These are phyloP conservation scores for Monilinia vaccinii-corymbosi DNA, from an alignment of 2,329 filamentous ascomycete genomes.

Conservation along the genomic window DNA sequence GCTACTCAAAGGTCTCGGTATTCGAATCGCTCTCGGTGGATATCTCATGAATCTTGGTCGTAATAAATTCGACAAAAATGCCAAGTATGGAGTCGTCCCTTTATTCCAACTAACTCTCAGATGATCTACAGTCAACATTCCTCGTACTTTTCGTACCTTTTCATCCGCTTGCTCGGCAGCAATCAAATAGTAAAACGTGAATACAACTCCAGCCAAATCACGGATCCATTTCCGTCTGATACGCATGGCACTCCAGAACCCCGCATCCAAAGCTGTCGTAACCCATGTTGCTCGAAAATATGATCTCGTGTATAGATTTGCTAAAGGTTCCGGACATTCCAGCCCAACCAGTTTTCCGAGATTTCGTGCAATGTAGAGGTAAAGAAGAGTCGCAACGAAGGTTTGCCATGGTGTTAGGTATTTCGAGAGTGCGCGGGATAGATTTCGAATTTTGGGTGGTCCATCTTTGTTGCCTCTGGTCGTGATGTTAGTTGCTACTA, in stretches of 20 bases:
- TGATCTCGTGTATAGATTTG: constrained; percentile 83
- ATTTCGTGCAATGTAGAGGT: constrained; percentile 85
- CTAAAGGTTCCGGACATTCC: constrained; percentile 85
- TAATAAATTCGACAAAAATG: constrained; percentile 60
- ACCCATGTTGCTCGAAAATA: constrained; percentile 98
- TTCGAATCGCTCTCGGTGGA: constrained; percentile 72
- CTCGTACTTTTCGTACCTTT: constrained; percentile 86
- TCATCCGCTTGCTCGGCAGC: constrained; percentile 92
- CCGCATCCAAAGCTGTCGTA: constrained; percentile 85
- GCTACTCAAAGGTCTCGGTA: constrained; percentile 69
- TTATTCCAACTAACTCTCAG: constrained; percentile 94
- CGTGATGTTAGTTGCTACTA: constrained; percentile 6
- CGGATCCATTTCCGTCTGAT: constrained; percentile 72
- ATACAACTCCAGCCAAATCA: constrained; percentile 73
- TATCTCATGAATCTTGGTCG: constrained; percentile 74
- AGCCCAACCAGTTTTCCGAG: constrained; percentile 88
- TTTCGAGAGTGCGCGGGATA: constrained; percentile 63
- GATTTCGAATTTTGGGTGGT: constrained; percentile 60
- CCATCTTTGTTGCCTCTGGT: constrained; percentile 76
- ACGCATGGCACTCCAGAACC: constrained; percentile 97
- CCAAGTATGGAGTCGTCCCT: constrained; percentile 76
- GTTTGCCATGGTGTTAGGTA: constrained; percentile 84
- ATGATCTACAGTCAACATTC: constrained; percentile 81
- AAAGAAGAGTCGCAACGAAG: constrained; percentile 77
- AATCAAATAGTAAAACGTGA: constrained; percentile 83